A percentile compares a stretch with the other conserved stretches of the same genome.
phyloP scores from a whole-genome alignment of 345 rosid species.

The Salix caprea region DNA sequence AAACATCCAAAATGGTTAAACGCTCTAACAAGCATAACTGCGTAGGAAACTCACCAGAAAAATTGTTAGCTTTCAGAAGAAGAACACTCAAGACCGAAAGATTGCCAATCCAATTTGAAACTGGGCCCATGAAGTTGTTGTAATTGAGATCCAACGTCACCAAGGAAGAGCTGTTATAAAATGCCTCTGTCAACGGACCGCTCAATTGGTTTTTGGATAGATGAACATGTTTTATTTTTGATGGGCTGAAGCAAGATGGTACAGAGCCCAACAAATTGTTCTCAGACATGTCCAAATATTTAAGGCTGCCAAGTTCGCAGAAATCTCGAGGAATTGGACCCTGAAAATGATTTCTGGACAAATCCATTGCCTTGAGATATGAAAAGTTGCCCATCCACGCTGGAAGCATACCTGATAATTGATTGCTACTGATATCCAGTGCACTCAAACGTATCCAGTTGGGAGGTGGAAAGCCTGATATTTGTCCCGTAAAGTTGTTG shows the following conservation, averaged over 20 bases:
- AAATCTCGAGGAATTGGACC: neutral
- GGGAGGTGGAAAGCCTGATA: neutral
- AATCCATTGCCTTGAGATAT: neutral
- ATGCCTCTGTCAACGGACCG: neutral
- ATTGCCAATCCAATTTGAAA: constrained; percentile 17
- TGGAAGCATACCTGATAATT: neutral
- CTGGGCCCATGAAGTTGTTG: constrained; percentile 2
- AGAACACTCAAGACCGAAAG: constrained; percentile 8
- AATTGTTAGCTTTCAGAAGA: constrained; percentile 14
- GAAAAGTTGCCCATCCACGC: neutral
- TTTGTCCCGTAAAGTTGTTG: constrained; percentile 3
- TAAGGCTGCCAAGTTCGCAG: neutral
- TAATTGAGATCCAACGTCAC: constrained; percentile 10
- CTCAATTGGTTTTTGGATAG: constrained; percentile 2
- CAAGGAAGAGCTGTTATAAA: neutral
- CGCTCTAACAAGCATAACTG: constrained; percentile 1
- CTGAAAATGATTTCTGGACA: neutral
- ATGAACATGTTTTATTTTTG: neutral
- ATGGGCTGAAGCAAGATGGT: neutral
- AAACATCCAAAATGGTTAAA: constrained; percentile 18
- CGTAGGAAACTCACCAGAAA: constrained; percentile 14
- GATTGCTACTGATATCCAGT: neutral
- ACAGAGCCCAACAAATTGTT: constrained; percentile 4
- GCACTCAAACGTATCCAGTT: neutral
- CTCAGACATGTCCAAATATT: neutral